These are phyloP conservation scores for Stenocarpella maydis DNA, from an alignment of 2,329 filamentous ascomycete genomes.

Conservation along the genomic window DNA sequence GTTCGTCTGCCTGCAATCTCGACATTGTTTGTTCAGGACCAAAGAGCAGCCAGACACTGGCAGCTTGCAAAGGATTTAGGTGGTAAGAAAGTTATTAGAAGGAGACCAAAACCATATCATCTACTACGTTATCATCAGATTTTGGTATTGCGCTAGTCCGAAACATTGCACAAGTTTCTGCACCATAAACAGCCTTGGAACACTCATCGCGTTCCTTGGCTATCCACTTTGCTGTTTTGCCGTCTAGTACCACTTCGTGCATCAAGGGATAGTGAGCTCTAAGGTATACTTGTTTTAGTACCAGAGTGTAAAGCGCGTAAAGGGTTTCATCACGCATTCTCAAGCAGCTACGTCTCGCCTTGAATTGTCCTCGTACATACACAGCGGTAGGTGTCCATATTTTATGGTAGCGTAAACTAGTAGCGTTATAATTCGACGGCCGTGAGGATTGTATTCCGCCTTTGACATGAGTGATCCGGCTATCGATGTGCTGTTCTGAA, in stretches of 20 bases:
- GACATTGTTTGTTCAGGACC: not conserved
- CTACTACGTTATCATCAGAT: not conserved
- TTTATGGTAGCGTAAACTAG: too few relatives aligned
- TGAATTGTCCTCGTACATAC: too few relatives aligned
- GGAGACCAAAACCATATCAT: not conserved
- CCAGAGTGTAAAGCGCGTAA: not conserved
- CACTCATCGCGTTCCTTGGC: not conserved
- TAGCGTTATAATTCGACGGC: too few relatives aligned
- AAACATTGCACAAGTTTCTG: not conserved
- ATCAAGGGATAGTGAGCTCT: not conserved
- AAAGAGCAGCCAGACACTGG: not conserved
- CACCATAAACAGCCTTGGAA: not conserved
- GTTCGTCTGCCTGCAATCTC: not conserved
- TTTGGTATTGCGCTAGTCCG: not conserved
- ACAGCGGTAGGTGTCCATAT: too few relatives aligned
- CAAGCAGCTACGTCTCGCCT: not conserved
- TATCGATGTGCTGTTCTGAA: too few relatives aligned
- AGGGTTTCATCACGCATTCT: not conserved
- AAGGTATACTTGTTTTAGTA: not conserved
- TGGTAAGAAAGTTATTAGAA: not conserved
- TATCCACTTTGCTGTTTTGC: not conserved
- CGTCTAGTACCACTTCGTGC: not conserved
- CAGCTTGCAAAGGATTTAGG: not conserved
- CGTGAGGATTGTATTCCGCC: too few relatives aligned
- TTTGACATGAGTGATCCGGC: too few relatives aligned